Percentiles rank a stretch among this genome's conserved stretches.
Evolutionary conservation across 2,329 filamentous ascomycete species (phyloP).

Genomic region (Talaromyces sp.): DNA sequence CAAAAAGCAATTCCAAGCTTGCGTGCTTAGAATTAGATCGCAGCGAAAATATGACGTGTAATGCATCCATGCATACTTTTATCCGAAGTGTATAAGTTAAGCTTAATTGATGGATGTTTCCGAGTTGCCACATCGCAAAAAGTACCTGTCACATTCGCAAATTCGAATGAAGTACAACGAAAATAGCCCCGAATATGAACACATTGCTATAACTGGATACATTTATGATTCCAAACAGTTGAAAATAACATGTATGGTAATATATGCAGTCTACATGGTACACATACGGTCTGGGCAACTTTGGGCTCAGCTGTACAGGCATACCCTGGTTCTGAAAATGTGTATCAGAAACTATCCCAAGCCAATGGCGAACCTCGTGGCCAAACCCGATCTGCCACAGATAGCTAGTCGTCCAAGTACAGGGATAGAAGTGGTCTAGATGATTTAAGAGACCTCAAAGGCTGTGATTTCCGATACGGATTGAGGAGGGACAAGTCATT

Average conservation of each 20-base stretch:
- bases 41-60: background rate
- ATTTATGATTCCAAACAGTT: background rate
- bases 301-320: background rate
- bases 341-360: background rate
- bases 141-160: background rate
- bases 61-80: background rate
- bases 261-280: background rate
- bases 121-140: background rate
- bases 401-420: background rate
- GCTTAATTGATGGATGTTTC: background rate
- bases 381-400: background rate
- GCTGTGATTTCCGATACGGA: background rate
- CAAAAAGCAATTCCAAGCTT: background rate
- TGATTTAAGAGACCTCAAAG: background rate
- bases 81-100: background rate
- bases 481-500: background rate
- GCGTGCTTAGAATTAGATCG: background rate
- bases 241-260: background rate
- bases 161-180: background rate
- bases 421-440: background rate
- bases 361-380: background rate
- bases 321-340: background rate
- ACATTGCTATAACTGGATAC: background rate
- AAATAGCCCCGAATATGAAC: background rate
- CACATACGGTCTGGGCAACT: background rate